Base-by-base conservation (phyloP, 2,329 filamentous ascomycete species). In the Chrysoporthe puriensis region DNA sequence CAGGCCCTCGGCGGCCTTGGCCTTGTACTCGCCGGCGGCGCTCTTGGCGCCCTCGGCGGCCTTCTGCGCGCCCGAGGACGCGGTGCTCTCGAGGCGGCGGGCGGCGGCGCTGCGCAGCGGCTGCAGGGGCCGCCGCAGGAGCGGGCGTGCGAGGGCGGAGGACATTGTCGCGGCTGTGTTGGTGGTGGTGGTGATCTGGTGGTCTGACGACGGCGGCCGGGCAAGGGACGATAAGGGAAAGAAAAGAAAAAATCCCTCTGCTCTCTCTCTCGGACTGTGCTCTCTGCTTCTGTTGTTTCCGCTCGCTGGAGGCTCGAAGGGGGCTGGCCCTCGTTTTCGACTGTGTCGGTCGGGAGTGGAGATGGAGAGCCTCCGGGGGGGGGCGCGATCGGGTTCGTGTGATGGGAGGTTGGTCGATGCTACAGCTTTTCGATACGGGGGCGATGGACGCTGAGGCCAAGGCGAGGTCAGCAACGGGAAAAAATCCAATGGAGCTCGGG, bases 1-100 rank as follows among this genome's bases (percentile, higher is more conserved):
- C 66, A 97, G 88, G 72, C 94, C 93, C 82, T 97, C 86, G 72
- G 90, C 86, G 68, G 93, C 94, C 86, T 93, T 93, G 75, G 84
- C 76, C 61, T 78, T 74, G 61, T 81, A 80, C 75, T 85, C 79
- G 60, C 79, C 74, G 48, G 80, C 78, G 66, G 79, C 75, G 54
- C 82, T 78, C 75, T 81, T 79, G 63, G 79, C 76, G 59, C 77
- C 71, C 69, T 79, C 77, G 68, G 77, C 72, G 21, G 75, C 72
- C 71, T 81, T 79, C 76, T 82, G 83, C 71, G 75, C 73, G 71
- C 80, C 79, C 76, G 82, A 83, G 71, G 84, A 74, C 70, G 84
- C 78, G 71, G 85, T 86, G 73, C 86, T 89, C 81, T 90, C 85
- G 82, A 87, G 86, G 76, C 88, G 86, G 75, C 84, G 84, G 77